Percentiles rank a stretch among this genome's conserved stretches.
Evolutionary conservation across 306 rosid genomes (phyloP).

Genomic region (Echinosophora koreensis): DNA sequence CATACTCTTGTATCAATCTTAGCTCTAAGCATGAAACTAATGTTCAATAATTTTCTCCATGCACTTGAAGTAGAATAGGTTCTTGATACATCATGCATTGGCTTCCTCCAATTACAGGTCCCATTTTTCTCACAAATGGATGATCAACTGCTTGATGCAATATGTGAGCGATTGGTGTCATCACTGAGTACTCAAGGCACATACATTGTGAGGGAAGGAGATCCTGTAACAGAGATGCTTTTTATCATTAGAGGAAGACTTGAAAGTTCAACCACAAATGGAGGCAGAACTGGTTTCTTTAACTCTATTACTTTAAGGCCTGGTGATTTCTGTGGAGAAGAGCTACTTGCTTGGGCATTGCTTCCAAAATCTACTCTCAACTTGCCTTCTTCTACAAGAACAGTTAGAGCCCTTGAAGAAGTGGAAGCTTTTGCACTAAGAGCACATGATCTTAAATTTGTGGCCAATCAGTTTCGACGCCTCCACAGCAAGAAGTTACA

Average conservation of each 20-base stretch:
- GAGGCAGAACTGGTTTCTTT: slow-evolving; percentile 92
- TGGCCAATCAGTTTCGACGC: slow-evolving; percentile 85
- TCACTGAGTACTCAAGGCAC: slow-evolving; percentile 83
- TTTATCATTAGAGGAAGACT: slow-evolving; percentile 87
- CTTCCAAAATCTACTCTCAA: slow-evolving; percentile 84
- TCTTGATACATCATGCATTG: slow-evolving; percentile 13
- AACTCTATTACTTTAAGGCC: slow-evolving; percentile 79
- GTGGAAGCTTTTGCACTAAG: slow-evolving; percentile 91
- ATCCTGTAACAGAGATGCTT: slow-evolving; percentile 92
- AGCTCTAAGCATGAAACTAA: neutral
- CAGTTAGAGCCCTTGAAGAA: slow-evolving; percentile 79
- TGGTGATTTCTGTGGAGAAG: slow-evolving; percentile 96
- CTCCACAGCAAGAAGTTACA: slow-evolving; percentile 95
- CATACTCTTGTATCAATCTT: neutral
- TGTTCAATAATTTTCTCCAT: neutral
- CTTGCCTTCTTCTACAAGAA: slow-evolving; percentile 92
- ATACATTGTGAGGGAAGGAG: slow-evolving; percentile 88
- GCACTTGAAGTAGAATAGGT: neutral
- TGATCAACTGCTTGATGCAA: slow-evolving; percentile 84
- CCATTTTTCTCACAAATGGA: slow-evolving; percentile 97
- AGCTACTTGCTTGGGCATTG: slow-evolving; percentile 94
- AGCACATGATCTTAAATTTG: slow-evolving; percentile 95
- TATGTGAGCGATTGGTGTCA: slow-evolving; percentile 84
- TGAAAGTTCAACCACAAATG: slow-evolving; percentile 94
- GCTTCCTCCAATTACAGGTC: slow-evolving; percentile 61